A percentile compares a stretch with the other conserved stretches of the same genome.
Conservation (phyloP, 2,329 filamentous ascomycete genomes). For the Tolypocladium tropicale region DNA sequence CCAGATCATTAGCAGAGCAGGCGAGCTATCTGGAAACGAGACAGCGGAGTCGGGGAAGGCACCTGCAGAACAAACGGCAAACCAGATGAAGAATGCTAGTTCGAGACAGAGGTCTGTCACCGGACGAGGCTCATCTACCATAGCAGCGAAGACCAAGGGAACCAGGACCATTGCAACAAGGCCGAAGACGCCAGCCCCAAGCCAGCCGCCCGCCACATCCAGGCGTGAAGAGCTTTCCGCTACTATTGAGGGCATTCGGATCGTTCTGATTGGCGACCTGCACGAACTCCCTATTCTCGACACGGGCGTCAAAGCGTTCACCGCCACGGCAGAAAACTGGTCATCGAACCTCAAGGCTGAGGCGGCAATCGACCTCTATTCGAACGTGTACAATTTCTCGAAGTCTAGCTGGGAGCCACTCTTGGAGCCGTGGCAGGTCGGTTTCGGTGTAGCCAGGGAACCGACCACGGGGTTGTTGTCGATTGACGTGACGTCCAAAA, state of each 20-base stretch:
- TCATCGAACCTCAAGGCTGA: conserved; percentile 79
- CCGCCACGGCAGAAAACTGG: conserved; percentile 80
- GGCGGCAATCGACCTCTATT: conserved; percentile 82
- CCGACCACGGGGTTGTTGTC: conserved; percentile 65
- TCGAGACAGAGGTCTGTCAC: conserved; percentile 48
- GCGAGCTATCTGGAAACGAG: conserved; percentile 67
- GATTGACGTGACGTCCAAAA: conserved; percentile 79
- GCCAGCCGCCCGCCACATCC: conserved; percentile 3
- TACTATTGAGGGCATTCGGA: conserved; percentile 74
- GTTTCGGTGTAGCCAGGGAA: conserved; percentile 76
- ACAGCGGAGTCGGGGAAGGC: conserved; percentile 30
- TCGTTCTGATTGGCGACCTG: conserved; percentile 89
- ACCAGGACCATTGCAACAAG: conserved; percentile 23
- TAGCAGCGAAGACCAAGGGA: conserved; percentile 32
- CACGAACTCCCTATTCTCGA: conserved; percentile 95
- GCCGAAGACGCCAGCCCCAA: conserved; percentile 10
- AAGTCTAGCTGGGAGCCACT: conserved; percentile 98
- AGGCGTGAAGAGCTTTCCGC: conserved; percentile 71
- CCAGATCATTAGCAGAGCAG: conserved; percentile 84
- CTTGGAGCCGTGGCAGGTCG: conserved; percentile 93
- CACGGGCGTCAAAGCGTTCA: conserved; percentile 85
- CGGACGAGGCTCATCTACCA: conserved; percentile 42
- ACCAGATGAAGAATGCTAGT: conserved; percentile 38
- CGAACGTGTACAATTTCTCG: conserved; percentile 98
- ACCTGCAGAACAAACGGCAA: conserved; percentile 42